Evolutionary conservation across 352 stramenopile species (phyloP), one percentile per base, ranked within the genome.

Genomic region (Phytophthora crassamura): DNA sequence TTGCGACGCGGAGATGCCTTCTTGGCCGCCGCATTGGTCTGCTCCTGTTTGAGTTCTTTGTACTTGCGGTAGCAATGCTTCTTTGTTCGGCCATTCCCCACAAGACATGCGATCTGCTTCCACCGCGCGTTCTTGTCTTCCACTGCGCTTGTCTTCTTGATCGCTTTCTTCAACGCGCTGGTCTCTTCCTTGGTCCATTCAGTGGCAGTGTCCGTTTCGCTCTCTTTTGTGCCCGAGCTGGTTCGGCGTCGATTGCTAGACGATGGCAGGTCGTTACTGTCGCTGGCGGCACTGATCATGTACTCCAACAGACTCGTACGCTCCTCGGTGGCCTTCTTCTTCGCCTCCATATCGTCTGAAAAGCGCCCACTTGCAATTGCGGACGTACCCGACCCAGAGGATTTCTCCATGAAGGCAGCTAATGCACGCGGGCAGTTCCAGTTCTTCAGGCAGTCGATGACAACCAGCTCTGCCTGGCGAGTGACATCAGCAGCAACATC

Each of bases 31-130:
- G 68, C 63, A 30, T 72, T 82, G 3, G 59, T 66, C 35, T 84
- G 87, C 47, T 88, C 78, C 28, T 88, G 72, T 52, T 90, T 91
- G 28, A 94, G 71, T 36, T 90, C 74, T 64, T 94, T 94, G 73
- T 94, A 94, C 67, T 94, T 93, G 30, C 91, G 16, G 56, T 93
- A 93, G 68, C 86, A 94, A 39, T 91, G 72, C 60, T 91, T 91
- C 47, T 93, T 93, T n/a, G 68, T 77, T 53, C 88, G 90, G 1
- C 67, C 66, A 40, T 78, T 82, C 11, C 84, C 80, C 11, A 94
- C 79, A 11, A 84, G 41, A n/a, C 14, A 47, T 0, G 80, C 80
- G 40, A 93, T 91, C 41, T 87, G 58, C 34, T 85, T 89, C 84
- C 84, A 94, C 15, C 82, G 84, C 14, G 79, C 76, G 46, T 84